Percentiles rank a stretch among this genome's conserved stretches.
Conservation (phyloP, 1,139 yeast species). For the Debaryomyces coudertii region DNA sequence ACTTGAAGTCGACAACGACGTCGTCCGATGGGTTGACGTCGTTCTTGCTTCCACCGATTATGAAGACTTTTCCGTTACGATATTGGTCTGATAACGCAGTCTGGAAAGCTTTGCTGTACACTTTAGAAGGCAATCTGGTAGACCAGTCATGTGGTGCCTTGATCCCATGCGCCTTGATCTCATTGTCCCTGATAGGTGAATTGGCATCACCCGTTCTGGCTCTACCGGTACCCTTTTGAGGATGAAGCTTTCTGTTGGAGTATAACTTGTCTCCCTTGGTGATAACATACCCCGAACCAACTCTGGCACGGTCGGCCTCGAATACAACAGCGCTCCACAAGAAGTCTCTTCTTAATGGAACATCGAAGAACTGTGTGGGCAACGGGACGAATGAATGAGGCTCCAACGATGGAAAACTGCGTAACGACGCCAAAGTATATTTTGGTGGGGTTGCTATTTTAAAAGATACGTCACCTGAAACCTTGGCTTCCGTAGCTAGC, state of each 20-base stretch:
- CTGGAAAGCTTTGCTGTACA: conserved; percentile 75
- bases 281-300: conserved; percentile 84
- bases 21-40: conserved; percentile 22
- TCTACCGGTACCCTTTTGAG: conserved; percentile 92
- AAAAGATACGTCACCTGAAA: conserved; percentile 20
- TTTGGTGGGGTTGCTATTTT: conserved; percentile 58
- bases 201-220: conserved; percentile 98
- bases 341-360: conserved; percentile 84
- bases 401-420: conserved; percentile 87
- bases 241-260: conserved; percentile 78
- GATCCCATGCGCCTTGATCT: conserved; percentile 89
- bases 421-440: conserved; percentile 77
- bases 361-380: conserved; percentile 65
- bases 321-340: conserved; percentile 93
- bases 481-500: conserved; percentile 35
- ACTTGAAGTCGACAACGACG: conserved; percentile 48
- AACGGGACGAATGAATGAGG: conserved; percentile 80
- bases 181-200: conserved; percentile 88
- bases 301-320: conserved; percentile 89
- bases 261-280: conserved; percentile 87
- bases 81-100: conserved; percentile 83
- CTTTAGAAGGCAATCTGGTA: conserved; percentile 75
- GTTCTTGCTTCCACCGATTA: conserved; percentile 59
- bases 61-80: conserved; percentile 68
- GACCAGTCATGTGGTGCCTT: conserved; percentile 90